Evolutionary conservation across 106 monocot genomes (phyloP).

Genomic region (Narthecium ossifragum): DNA sequence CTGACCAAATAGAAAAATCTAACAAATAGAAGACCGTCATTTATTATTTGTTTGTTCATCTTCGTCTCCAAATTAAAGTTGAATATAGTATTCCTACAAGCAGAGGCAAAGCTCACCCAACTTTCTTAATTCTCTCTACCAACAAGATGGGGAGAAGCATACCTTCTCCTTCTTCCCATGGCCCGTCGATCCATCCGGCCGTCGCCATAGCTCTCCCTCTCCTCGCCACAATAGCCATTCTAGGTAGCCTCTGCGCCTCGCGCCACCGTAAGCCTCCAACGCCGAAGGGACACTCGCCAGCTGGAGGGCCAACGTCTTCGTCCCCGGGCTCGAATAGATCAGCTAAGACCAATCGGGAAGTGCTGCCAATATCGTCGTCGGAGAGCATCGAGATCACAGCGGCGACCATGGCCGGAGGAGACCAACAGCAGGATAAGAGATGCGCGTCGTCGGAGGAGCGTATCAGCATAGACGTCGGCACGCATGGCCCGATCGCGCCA

Average conservation of each 20-base stretch:
- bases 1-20: background rate
- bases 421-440: background rate
- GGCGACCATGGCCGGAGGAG: background rate
- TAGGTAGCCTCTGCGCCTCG: conserved; percentile 22
- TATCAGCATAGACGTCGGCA: background rate
- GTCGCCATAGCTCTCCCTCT: conserved; percentile 8
- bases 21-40: background rate
- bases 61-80: too few relatives aligned
- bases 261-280: conserved; percentile 6
- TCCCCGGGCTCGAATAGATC: background rate
- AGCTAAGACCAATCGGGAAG: background rate
- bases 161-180: background rate
- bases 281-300: background rate
- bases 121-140: background rate
- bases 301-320: background rate
- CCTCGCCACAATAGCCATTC: conserved; percentile 7
- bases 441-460: background rate
- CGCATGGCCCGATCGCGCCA: background rate
- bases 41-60: background rate
- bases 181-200: background rate
- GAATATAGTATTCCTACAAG: too few relatives aligned
- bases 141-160: conserved; percentile 16
- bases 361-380: background rate
- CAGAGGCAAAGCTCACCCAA: background rate
- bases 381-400: background rate